Percentiles rank a stretch among this genome's conserved stretches.
These are phyloP conservation scores for Heterotrichella gracilis DNA, from an alignment of 352 stramenopile species.

Conservation along the genomic window DNA sequence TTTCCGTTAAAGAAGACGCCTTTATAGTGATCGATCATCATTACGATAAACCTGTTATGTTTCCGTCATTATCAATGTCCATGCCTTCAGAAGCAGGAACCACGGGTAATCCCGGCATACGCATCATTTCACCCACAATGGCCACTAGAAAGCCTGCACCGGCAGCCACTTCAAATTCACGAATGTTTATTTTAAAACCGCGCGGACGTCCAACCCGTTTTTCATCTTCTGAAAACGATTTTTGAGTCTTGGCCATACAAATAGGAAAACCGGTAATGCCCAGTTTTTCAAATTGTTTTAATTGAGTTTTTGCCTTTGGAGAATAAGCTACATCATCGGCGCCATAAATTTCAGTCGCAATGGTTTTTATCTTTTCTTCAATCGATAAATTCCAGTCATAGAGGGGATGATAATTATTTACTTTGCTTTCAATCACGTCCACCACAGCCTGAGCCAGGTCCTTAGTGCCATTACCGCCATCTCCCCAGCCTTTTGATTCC, in stretches of 20 bases:
- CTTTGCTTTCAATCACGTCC: constrained; percentile 35
- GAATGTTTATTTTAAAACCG: constrained; percentile 53
- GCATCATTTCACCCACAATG: constrained; percentile 79
- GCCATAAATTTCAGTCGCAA: constrained; percentile 70
- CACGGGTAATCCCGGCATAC: constrained; percentile 74
- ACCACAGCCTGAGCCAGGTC: constrained; percentile 56
- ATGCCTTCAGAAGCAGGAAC: too few species aligned
- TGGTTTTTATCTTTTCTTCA: constrained; percentile 64
- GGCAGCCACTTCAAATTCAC: constrained; percentile 60
- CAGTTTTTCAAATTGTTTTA: constrained; percentile 23
- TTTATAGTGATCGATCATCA: too few species aligned
- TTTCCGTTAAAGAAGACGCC: too few species aligned
- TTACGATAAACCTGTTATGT: too few species aligned
- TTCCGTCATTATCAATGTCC: too few species aligned
- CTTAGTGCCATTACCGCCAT: constrained; percentile 59
- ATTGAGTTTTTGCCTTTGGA: constrained; percentile 46
- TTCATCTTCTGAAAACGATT: constrained; percentile 68
- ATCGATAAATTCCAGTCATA: constrained; percentile 44
- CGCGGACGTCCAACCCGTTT: constrained; percentile 57
- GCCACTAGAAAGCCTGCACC: constrained; percentile 72
- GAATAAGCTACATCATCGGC: constrained; percentile 58
- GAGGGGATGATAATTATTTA: constrained; percentile 36
- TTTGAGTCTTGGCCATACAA: constrained; percentile 91
- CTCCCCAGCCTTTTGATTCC: constrained; percentile 31
- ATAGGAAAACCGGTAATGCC: constrained; percentile 42